Base-by-base conservation (phyloP, 805 yeast species). In the Helenozyma baotianmanensis region DNA sequence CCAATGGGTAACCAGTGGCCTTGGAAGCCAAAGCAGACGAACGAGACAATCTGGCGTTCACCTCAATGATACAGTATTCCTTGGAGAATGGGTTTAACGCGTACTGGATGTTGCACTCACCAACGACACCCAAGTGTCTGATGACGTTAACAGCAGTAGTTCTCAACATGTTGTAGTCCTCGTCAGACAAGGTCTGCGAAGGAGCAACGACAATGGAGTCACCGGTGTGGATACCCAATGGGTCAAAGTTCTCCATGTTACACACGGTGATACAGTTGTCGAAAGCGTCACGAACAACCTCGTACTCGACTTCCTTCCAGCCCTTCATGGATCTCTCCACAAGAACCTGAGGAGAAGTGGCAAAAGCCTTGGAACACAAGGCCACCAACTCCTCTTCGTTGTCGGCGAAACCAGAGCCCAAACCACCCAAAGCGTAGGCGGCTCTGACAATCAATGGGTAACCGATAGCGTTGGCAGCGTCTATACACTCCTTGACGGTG, bases 141-240 rank as follows among this genome's bases (percentile, higher is more conserved):
- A 90, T 92, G 43, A 90, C 95, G 45, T 90, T 92, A 49, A 92
- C 92, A 29, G 98, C 98, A 28, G 98, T 87, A 32, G 97, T 83
- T 70, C 98, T 80, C 58, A 90, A 74, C 97, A 92, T 92, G 68
- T 90, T 86, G 70, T 89, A 90, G 55, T 90, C 98, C 60, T 86
- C 96, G 58, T 90, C 97, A 13, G 96, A 83, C 45, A 90, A 70
- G 26, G 98, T 90, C 70, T 90, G 98, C 27, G 97, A 89, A 31
- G 98, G 98, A 34, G 98, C 98, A 54, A 90, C 96, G 36, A 90
- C 98, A 54, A 90, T 92, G 35, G 97, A 92, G 63, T 90, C 98
- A 74, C 98, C 98, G 39, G 98, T 90, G 60, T 90, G 98, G 54
- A 90, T 89, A 60, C 98, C 98, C 51, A 90, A 75, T 29, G 98